These are phyloP conservation scores for Trametes meyenii DNA, from an alignment of 768 basidiomycete genomes.

Conservation along the genomic window DNA sequence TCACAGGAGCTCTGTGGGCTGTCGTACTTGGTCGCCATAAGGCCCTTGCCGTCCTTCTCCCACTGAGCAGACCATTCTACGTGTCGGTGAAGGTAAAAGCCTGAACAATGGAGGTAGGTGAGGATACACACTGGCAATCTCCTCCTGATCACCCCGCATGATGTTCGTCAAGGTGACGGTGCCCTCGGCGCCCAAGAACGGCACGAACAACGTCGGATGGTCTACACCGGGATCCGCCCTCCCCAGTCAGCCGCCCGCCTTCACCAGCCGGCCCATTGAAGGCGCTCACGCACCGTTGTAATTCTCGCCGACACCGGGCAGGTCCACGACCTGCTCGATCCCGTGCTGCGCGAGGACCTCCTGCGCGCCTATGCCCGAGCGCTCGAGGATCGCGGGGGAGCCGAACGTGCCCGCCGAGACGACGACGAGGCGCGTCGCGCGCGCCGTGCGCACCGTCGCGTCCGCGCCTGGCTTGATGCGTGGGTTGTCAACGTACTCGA, in stretches of 20 bases:
- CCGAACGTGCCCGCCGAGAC: slow-evolving; percentile 45
- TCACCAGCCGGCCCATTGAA: neutral
- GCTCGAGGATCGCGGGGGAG: slow-evolving; percentile 55
- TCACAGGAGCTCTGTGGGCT: neutral
- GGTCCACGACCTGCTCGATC: slow-evolving; percentile 38
- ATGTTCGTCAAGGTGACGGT: slow-evolving; percentile 27
- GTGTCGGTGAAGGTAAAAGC: too few species aligned
- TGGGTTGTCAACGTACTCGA: slow-evolving; percentile 38
- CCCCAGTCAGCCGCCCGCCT: neutral
- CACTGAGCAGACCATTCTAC: slow-evolving; percentile 22
- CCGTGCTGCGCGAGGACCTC: slow-evolving; percentile 34
- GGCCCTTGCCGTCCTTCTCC: slow-evolving; percentile 17
- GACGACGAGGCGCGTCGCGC: slow-evolving; percentile 41
- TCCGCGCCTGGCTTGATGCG: slow-evolving; percentile 24
- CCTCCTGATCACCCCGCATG: slow-evolving; percentile 14
- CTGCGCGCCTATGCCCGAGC: slow-evolving; percentile 47
- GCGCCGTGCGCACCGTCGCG: slow-evolving; percentile 24
- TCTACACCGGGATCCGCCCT: neutral
- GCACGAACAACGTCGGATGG: slow-evolving; percentile 14
- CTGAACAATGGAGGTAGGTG: neutral
- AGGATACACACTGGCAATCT: slow-evolving; percentile 21
- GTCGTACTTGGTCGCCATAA: slow-evolving; percentile 23
- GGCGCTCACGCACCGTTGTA: slow-evolving; percentile 37
- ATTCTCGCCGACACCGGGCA: slow-evolving; percentile 48
- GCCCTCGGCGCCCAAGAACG: slow-evolving; percentile 19